A percentile compares a stretch with the other conserved stretches of the same genome.
Conservation (phyloP, 306 rosid species). For the Clitoria ternatea region DNA sequence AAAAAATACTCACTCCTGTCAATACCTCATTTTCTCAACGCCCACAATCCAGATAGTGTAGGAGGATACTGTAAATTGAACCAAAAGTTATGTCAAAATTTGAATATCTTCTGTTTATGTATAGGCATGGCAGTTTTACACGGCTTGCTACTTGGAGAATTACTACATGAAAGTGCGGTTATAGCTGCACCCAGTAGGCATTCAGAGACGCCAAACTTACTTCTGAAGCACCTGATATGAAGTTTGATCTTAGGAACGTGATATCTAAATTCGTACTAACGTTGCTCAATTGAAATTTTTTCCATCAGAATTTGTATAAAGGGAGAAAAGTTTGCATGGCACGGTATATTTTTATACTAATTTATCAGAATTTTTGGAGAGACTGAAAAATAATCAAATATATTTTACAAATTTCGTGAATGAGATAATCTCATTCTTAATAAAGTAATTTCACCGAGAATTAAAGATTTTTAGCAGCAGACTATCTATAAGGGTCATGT, state of each 20-base stretch:
- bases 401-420: too few species aligned
- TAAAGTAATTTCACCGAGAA: too few species aligned
- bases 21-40: constrained; percentile 17
- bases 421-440: too few species aligned
- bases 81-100: constrained; percentile 1
- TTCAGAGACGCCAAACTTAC: neutral
- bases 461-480: too few species aligned
- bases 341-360: neutral
- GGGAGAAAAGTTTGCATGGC: neutral
- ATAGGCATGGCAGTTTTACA: neutral
- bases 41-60: neutral
- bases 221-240: neutral
- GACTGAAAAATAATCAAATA: too few species aligned
- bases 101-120: constrained; percentile 6
- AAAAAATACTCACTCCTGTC: constrained; percentile 15
- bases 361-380: too few species aligned
- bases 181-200: neutral
- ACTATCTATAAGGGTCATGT: too few species aligned
- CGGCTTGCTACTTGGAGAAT: neutral
- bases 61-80: constrained; percentile 14
- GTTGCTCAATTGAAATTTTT: too few species aligned
- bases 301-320: neutral
- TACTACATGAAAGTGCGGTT: constrained; percentile 1
- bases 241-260: neutral
- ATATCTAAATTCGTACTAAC: too few species aligned